A percentile compares a stretch with the other conserved stretches of the same genome.
These are phyloP conservation scores for Fusarium redolens DNA, from an alignment of 2,329 filamentous ascomycete genomes.

Conservation along the genomic window DNA sequence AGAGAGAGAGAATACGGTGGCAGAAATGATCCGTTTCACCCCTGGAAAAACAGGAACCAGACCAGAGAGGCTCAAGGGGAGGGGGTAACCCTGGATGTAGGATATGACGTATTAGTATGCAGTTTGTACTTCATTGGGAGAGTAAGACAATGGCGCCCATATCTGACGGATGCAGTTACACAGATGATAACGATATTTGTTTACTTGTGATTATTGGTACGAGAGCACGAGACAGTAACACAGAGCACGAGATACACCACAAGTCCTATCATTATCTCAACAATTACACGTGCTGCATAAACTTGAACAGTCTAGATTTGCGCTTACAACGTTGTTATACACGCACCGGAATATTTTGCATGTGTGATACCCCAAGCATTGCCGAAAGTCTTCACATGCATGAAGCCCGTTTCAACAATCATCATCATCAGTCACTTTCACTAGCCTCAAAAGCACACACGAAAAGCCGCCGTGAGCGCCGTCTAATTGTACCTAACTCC, in stretches of 20 bases:
- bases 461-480: conserved; percentile 25
- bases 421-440: background rate
- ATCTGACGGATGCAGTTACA: conserved; percentile 1
- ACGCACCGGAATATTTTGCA: background rate
- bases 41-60: conserved; percentile 7
- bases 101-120: conserved; percentile 35
- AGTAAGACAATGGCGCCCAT: conserved; percentile 8
- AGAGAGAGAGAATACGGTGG: conserved; percentile 19
- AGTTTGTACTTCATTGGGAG: conserved; percentile 12
- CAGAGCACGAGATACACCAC: background rate
- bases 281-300: conserved; percentile 24
- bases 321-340: background rate
- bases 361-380: background rate
- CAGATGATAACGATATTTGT: background rate
- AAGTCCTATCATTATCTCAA: background rate
- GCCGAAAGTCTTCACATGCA: conserved; percentile 29
- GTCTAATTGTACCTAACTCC: background rate
- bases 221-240: conserved; percentile 6
- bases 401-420: conserved; percentile 2
- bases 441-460: conserved; percentile 10
- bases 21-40: conserved; percentile 22
- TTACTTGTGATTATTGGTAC: conserved; percentile 1
- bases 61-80: conserved; percentile 10
- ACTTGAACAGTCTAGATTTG: background rate
- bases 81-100: background rate